Percentiles rank a stretch among this genome's conserved stretches.
Conservation (phyloP, 768 basidiomycete genomes). For the Macrolepiota dolichaula region DNA sequence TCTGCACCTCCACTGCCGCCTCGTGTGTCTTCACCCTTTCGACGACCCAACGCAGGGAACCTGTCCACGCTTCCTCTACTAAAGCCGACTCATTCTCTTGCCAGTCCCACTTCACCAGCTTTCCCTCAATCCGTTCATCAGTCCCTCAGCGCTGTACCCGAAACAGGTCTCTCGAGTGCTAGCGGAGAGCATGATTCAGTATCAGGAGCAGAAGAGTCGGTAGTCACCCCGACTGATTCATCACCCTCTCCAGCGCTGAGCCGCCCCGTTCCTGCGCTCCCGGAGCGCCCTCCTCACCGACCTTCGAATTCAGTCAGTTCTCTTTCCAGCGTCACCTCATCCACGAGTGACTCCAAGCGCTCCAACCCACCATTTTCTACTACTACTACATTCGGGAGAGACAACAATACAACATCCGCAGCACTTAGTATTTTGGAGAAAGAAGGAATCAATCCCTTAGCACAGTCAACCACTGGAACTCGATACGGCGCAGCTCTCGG, state of each 20-base stretch:
- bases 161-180: neutral
- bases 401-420: constrained; percentile 10
- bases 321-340: neutral
- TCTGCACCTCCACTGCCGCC: constrained; percentile 28
- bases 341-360: neutral
- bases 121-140: constrained; percentile 16
- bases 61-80: constrained; percentile 19
- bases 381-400: neutral
- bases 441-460: constrained; percentile 23
- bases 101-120: constrained; percentile 32
- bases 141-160: neutral
- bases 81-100: constrained; percentile 26
- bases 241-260: neutral
- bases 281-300: neutral
- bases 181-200: neutral
- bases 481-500: constrained; percentile 60
- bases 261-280: neutral
- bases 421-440: constrained; percentile 16
- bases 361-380: neutral
- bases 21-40: constrained; percentile 16
- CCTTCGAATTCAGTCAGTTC: neutral
- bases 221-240: neutral
- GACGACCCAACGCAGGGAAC: constrained; percentile 2
- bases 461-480: constrained; percentile 52
- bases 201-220: constrained; percentile 3